Base-by-base conservation (phyloP, 2,329 filamentous ascomycete genomes). In the Rhinocladiella similis region DNA sequence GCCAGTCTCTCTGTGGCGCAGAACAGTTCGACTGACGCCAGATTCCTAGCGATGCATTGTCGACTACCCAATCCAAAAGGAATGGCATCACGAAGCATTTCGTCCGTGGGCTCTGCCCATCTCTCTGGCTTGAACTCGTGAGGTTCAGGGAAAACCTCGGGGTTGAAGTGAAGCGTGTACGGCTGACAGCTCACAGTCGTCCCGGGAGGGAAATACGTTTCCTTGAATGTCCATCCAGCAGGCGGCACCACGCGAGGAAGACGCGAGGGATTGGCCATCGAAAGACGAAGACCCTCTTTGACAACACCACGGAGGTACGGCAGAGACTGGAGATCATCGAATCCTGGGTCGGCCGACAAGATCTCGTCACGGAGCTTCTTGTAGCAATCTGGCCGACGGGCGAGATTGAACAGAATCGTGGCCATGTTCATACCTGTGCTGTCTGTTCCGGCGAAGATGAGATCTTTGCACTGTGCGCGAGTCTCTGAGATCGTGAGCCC, bases 391-490 rank as follows among this genome's bases (percentile, higher is more conserved):
- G 77, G 77, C 50, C 75, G 64, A 47, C 75, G 71, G 2, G 72
- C 69, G 22, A 82, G 63, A 56, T 75, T 68, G 69, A 76, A 80
- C 41, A 75, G 70, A 1, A 81, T 73, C 1, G 75, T 79, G 5
- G 75, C 74, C 18, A 81, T 66, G 56, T 79, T 82, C 71, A 79
- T 80, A 14, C 75, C 77, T 2, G 77, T 81, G 0, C 77, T 77
- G 64, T 83, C 80, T 0, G 80, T 80, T 1, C 80, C 80, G 1
- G 80, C 80, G 65, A 82, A 83, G 41, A 66, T 65, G 22, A 66
- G 61, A 45, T 65, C 65, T 50, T 66, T 66, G 61, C 63, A 66
- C 39, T 66, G 65, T 13, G 65, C 65, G 16, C 54, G 54, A 4
- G 56, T 59, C 50, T 66, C 65, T 3, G 56, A 56, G 9, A 22